Evolutionary conservation across 2,329 filamentous ascomycete species (phyloP).

Genomic region (Aspergillus chevalieri): DNA sequence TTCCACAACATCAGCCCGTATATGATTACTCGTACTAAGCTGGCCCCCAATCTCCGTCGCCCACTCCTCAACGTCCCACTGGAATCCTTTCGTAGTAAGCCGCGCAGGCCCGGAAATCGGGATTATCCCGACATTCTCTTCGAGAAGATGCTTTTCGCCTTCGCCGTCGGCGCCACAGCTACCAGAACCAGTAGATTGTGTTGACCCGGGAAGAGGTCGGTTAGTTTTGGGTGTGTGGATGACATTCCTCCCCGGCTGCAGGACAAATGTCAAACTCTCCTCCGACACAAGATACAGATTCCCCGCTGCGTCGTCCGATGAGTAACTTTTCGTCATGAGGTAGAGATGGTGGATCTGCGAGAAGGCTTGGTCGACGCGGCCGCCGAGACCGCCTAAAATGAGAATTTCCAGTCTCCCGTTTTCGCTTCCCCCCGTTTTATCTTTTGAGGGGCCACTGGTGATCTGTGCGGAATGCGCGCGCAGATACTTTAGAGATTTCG

Average conservation of each 20-base stretch:
- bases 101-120: conserved; percentile 70
- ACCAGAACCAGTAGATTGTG: not conserved
- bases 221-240: conserved; percentile 56
- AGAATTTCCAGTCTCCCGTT: conserved; percentile 56
- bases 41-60: conserved; percentile 66
- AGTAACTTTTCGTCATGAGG: conserved; percentile 27
- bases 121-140: conserved; percentile 76
- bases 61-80: conserved; percentile 89
- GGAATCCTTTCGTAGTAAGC: conserved; percentile 74
- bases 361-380: conserved; percentile 86
- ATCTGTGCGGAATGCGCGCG: conserved; percentile 31
- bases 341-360: conserved; percentile 83
- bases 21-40: conserved; percentile 76
- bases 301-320: conserved; percentile 31
- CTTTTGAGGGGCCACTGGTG: conserved; percentile 2
- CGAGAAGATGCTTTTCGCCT: conserved; percentile 26
- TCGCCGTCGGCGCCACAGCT: not conserved
- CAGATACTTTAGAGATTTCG: conserved; percentile 66
- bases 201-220: conserved; percentile 6
- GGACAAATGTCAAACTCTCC: conserved; percentile 72
- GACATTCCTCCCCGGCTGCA: conserved; percentile 61
- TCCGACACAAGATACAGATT: conserved; percentile 74
- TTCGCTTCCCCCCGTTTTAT: conserved; percentile 4
- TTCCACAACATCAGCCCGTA: conserved; percentile 55
- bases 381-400: conserved; percentile 76